Conservation (phyloP, 1,284 basidiomycete species). For the Cutaneotrichosporon sp. region DNA sequence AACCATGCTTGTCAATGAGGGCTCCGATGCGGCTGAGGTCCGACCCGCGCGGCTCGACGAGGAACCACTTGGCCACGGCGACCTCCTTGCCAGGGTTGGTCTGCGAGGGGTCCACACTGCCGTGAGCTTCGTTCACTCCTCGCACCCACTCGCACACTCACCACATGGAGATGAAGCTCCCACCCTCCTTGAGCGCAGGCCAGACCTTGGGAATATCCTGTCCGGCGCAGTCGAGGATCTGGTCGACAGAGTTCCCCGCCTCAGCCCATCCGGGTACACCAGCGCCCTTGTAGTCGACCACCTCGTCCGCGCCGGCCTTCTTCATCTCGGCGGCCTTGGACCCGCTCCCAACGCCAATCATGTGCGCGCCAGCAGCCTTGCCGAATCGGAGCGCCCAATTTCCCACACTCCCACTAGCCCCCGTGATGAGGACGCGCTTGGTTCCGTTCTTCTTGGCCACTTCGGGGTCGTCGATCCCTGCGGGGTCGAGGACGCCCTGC, state of each 20-base stretch:
- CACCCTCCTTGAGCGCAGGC: constrained; percentile 10
- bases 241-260: constrained; percentile 4
- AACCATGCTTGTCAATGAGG: constrained; percentile 4
- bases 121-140: not conserved
- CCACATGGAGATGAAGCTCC: constrained; percentile 9
- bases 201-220: constrained; percentile 4
- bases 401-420: constrained; percentile 9
- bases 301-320: constrained; percentile 4
- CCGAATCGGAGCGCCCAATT: constrained; percentile 11
- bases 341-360: not conserved
- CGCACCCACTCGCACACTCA: too few species aligned
- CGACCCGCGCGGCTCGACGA: constrained; percentile 13
- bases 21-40: constrained; percentile 11
- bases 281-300: constrained; percentile 7
- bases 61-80: constrained; percentile 13
- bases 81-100: constrained; percentile 3
- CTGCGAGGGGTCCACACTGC: constrained; percentile 3
- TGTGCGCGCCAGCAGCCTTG: constrained; percentile 1
- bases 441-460: not conserved
- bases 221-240: constrained; percentile 14
- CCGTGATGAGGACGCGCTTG: constrained; percentile 10
- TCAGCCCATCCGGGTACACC: constrained; percentile 1
- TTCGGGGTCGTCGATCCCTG: not conserved
- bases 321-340: not conserved
- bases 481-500: constrained; percentile 9